Evolutionary conservation across 2,329 filamentous ascomycete genomes (phyloP).

Genomic region (Ophiosphaerella narmari): DNA sequence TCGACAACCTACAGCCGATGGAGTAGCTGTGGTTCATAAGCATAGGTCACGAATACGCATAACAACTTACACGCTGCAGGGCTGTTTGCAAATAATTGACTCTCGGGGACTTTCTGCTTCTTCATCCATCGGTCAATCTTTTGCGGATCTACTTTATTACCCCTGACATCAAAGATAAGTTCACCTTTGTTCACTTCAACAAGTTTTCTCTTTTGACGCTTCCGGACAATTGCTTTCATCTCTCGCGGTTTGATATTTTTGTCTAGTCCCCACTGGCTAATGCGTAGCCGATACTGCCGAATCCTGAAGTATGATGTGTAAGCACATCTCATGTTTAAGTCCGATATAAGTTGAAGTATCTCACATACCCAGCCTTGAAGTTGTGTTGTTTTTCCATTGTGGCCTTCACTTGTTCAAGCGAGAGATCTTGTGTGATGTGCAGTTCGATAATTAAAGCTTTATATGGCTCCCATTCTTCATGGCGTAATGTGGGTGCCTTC

Average conservation of each 20-base stretch:
- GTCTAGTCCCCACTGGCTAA: slow-evolving; percentile 21
- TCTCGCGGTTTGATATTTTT: slow-evolving; percentile 27
- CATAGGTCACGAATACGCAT: background rate
- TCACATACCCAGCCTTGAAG: slow-evolving; percentile 23
- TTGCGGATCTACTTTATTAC: slow-evolving; percentile 5
- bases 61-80: slow-evolving; percentile 22
- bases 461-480: slow-evolving; percentile 22
- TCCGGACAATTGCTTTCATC: slow-evolving; percentile 29
- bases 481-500: slow-evolving; percentile 26
- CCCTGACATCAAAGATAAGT: slow-evolving; percentile 18
- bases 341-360: background rate
- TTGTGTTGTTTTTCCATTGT: slow-evolving; percentile 13
- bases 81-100: slow-evolving; percentile 17
- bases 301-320: slow-evolving; percentile 2
- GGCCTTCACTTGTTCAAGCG: slow-evolving; percentile 11
- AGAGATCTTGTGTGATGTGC: slow-evolving; percentile 10
- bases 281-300: slow-evolving; percentile 13
- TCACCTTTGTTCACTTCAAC: slow-evolving; percentile 13
- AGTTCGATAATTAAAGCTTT: slow-evolving; percentile 17
- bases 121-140: slow-evolving; percentile 24
- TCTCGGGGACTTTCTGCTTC: slow-evolving; percentile 13
- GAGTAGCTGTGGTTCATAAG: slow-evolving; percentile 19
- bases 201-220: slow-evolving; percentile 22
- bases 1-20: slow-evolving; percentile 17
- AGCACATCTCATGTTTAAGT: background rate